Conservation (phyloP, 139 green algal species). For the Picochlorum sp. region DNA sequence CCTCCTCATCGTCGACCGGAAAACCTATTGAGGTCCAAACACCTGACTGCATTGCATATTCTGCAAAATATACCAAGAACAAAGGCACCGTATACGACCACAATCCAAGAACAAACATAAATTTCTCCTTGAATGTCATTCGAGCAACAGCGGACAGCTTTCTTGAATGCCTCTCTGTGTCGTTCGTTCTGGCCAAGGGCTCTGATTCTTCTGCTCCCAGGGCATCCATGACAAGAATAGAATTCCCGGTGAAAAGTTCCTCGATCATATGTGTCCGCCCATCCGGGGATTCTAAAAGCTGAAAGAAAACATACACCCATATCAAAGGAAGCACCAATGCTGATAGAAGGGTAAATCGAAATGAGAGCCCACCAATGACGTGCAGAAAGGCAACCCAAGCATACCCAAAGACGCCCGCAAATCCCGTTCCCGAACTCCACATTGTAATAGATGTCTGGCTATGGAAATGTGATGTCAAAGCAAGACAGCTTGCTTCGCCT, state of each 20-base stretch:
- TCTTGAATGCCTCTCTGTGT: conserved; percentile 1
- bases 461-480: conserved; percentile 34
- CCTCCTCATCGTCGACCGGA: conserved; percentile 26
- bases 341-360: conserved; percentile 27
- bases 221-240: background rate
- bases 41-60: conserved; percentile 59
- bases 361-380: conserved; percentile 22
- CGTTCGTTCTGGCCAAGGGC: no score
- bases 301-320: conserved; percentile 22
- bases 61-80: conserved; percentile 48
- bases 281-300: conserved; percentile 10
- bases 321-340: conserved; percentile 18
- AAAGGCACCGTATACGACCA: conserved; percentile 57
- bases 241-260: conserved; percentile 4
- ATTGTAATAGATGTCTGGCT: background rate
- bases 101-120: conserved; percentile 13
- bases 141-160: background rate
- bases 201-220: background rate
- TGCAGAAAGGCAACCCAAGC: conserved; percentile 41
- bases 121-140: conserved; percentile 26
- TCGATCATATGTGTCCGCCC: background rate
- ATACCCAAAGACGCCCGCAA: conserved; percentile 53
- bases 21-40: conserved; percentile 55
- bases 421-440: conserved; percentile 42
- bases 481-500: conserved; percentile 48